These are phyloP conservation scores for Tripterygium wilfordii DNA, from an alignment of 177 flowering plant species.

Conservation along the genomic window DNA sequence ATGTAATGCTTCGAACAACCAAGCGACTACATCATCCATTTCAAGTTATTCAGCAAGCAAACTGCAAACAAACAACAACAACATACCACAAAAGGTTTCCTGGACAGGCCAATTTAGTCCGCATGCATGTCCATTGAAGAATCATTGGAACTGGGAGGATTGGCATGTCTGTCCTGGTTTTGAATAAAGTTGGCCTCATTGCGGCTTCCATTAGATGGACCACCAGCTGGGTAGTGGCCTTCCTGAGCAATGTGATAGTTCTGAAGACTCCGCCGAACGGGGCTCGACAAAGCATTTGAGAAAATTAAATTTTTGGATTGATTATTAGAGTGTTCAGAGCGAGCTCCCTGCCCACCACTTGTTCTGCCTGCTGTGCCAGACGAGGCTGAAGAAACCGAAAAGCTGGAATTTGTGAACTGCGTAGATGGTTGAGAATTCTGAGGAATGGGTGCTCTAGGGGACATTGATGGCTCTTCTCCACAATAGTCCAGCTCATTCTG, in stretches of 20 bases:
- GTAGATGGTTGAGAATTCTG: constrained; percentile 33
- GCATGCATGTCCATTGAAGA: constrained; percentile 75
- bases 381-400: constrained; percentile 38
- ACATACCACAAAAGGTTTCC: too few species aligned
- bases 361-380: constrained; percentile 30
- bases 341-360: constrained; percentile 33
- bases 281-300: constrained; percentile 78
- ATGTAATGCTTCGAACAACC: too few species aligned
- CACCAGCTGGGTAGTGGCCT: constrained; percentile 30
- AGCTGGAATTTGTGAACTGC: constrained; percentile 25
- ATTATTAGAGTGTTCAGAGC: constrained; percentile 36
- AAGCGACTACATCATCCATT: too few species aligned
- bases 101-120: constrained; percentile 49
- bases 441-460: constrained; percentile 41
- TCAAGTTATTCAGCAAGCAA: too few species aligned
- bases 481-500: constrained; percentile 64
- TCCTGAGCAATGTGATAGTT: constrained; percentile 56
- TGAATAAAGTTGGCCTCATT: constrained; percentile 29
- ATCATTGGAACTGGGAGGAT: constrained; percentile 46
- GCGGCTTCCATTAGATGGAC: constrained; percentile 24
- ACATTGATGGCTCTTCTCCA: constrained; percentile 56
- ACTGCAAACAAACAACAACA: too few species aligned
- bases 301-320: constrained; percentile 58
- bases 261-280: constrained; percentile 73
- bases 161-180: constrained; percentile 47